A percentile compares a stretch with the other conserved stretches of the same genome.
Conservation (phyloP, 2,329 filamentous ascomycete species). For the Microthyrium microscopicum region DNA sequence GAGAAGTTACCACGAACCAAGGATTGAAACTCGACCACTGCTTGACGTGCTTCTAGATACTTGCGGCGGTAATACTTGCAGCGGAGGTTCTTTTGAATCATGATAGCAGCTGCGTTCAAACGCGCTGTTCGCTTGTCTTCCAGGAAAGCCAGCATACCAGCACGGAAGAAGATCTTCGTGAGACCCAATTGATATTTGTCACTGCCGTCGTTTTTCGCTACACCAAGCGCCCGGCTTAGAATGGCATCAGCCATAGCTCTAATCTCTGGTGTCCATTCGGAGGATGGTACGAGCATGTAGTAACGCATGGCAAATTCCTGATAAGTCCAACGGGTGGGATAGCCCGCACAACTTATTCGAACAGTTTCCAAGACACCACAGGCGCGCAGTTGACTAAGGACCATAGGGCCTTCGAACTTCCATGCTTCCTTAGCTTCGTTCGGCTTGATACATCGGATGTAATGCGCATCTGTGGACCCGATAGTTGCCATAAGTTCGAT, state of each 20-base stretch:
- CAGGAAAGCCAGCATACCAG: conserved; percentile 94
- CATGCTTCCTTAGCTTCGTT: conserved; percentile 94
- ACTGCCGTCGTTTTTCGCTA: conserved; percentile 44
- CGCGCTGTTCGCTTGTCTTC: conserved; percentile 84
- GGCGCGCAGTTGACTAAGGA: conserved; percentile 87
- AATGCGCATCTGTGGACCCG: conserved; percentile 94
- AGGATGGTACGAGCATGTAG: conserved; percentile 90
- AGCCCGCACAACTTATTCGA: conserved; percentile 90
- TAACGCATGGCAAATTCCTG: conserved; percentile 95
- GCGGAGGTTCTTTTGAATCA: conserved; percentile 97
- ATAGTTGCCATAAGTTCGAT: conserved; percentile 98
- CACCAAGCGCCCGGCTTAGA: conserved; percentile 63
- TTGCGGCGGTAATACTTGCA: conserved; percentile 89
- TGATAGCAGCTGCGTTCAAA: conserved; percentile 82
- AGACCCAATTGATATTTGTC: conserved; percentile 97
- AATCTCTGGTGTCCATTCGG: conserved; percentile 85
- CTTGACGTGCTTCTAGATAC: conserved; percentile 71
- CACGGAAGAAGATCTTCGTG: conserved; percentile 98
- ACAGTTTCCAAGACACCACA: conserved; percentile 98
- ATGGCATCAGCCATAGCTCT: conserved; percentile 89
- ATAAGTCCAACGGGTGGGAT: conserved; percentile 96
- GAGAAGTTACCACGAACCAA: conserved; percentile 62
- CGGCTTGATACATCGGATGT: conserved; percentile 97
- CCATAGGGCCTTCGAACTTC: conserved; percentile 98
- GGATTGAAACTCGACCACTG: conserved; percentile 68